Evolutionary conservation across 1,284 basidiomycete genomes (phyloP), one percentile per base, ranked within the genome.

Genomic region (Malassezia pachydermatis): DNA sequence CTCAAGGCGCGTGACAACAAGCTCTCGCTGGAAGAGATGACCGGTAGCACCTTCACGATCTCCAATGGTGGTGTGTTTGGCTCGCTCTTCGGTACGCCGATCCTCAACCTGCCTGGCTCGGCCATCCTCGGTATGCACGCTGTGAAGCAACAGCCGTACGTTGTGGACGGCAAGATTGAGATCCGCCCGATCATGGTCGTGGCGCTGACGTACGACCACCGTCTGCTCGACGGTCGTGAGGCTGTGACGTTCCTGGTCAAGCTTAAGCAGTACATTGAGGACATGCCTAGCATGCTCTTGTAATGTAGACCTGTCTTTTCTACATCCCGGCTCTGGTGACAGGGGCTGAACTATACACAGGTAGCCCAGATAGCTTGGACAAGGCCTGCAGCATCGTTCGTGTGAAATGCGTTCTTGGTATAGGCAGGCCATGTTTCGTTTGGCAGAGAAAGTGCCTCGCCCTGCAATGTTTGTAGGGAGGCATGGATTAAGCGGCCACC

Each of bases 41-140:
- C 87, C 35, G 94, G 92, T 48, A 90, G 92, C 44, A 84, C 87
- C 19, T 96, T 98, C 79, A 98, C 92, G 65, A 96, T 98, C 74
- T 96, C 92, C 46, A 98, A 98, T 73, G 94, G 94, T 41, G 94
- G 92, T 66, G 92, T 98, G 70, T 98, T 98, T 67, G 92, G 92
- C 48, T 94, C 88, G 45, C 77, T 96, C 40, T 95, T 84, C 72
- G 92, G 92, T 43, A 98, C 92, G 29, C 92, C 92, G 20, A 72
- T 75, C 73, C 90, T 98, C 76, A 98, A 96, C 78, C 77, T 92
- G 49, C 92, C 92, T 17, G 92, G 96, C 73, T 77, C 88, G 35
- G 92, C 89, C 50, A 90, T 96, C 17, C 79, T 96, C 50, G 84
- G 86, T 55, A 96, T 96, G 88, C 92, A 98, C 76, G 72, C 88